A percentile compares a stretch with the other conserved stretches of the same genome.
phyloP scores from a whole-genome alignment of 352 stramenopile genomes.

The Phytophthora megakarya region DNA sequence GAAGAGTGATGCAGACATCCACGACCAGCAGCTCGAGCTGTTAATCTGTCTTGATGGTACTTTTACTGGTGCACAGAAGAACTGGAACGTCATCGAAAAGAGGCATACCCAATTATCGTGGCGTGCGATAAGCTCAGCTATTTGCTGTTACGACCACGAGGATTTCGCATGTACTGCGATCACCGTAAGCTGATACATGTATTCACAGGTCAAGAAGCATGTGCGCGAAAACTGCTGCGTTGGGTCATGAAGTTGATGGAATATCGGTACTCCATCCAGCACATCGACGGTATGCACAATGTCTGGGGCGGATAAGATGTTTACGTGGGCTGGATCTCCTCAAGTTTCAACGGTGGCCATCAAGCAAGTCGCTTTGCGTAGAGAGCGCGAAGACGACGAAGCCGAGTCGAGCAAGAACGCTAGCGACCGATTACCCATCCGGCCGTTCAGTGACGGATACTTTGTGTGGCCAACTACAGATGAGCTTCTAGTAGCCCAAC shows the following conservation, averaged over 20 bases:
- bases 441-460: conserved; percentile 18
- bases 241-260: conserved; percentile 14
- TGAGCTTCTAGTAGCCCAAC: not conserved
- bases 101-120: not conserved
- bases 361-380: not conserved
- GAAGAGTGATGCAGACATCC: not conserved
- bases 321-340: not conserved
- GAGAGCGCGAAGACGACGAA: not conserved
- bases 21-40: conserved; percentile 12
- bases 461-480: conserved; percentile 16
- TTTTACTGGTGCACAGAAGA: conserved; percentile 14
- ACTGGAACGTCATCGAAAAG: conserved; percentile 18
- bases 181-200: conserved; percentile 8
- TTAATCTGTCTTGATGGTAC: conserved; percentile 11
- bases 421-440: not conserved
- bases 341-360: not conserved
- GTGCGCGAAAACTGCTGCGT: conserved; percentile 8
- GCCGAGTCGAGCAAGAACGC: no score
- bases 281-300: conserved; percentile 13
- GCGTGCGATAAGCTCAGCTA: conserved; percentile 9
- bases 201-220: conserved; percentile 21
- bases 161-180: conserved; percentile 2
- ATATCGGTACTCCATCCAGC: conserved; percentile 16
- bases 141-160: not conserved
- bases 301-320: conserved; percentile 24